phyloP scores from a whole-genome alignment of 331 rosid species.

The Saraca asoca region DNA sequence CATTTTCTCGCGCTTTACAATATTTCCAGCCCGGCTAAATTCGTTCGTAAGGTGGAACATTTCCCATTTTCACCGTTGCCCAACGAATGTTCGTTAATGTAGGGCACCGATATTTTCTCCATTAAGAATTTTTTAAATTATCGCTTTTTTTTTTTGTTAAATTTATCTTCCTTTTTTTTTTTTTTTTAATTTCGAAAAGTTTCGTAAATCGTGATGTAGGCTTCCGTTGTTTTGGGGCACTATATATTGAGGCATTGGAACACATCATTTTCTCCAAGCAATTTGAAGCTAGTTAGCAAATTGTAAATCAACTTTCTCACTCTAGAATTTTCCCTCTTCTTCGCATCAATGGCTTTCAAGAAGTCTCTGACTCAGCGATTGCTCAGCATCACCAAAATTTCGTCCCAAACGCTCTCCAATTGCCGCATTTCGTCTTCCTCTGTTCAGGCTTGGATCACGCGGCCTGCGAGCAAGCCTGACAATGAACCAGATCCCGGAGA shows the following conservation, averaged over 20 bases:
- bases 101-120: too few species aligned
- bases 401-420: constrained; percentile 51
- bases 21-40: background rate
- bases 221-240: constrained; percentile 44
- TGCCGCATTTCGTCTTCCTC: constrained; percentile 69
- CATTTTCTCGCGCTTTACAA: constrained; percentile 29
- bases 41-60: background rate
- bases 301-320: background rate
- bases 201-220: background rate
- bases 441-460: constrained; percentile 33
- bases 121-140: background rate
- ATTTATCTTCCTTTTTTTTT: background rate
- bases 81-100: too few species aligned
- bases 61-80: too few species aligned
- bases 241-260: constrained; percentile 35
- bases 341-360: constrained; percentile 65
- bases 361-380: constrained; percentile 65
- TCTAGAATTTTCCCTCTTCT: background rate
- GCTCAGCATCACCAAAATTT: constrained; percentile 44
- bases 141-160: background rate
- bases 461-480: constrained; percentile 7
- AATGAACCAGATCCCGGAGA: constrained; percentile 71
- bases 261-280: constrained; percentile 12
- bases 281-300: background rate
- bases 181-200: background rate